Evolutionary conservation across 1,284 basidiomycete genomes (phyloP), one percentile per base, ranked within the genome.

Genomic region (Thelephora terrestris): DNA sequence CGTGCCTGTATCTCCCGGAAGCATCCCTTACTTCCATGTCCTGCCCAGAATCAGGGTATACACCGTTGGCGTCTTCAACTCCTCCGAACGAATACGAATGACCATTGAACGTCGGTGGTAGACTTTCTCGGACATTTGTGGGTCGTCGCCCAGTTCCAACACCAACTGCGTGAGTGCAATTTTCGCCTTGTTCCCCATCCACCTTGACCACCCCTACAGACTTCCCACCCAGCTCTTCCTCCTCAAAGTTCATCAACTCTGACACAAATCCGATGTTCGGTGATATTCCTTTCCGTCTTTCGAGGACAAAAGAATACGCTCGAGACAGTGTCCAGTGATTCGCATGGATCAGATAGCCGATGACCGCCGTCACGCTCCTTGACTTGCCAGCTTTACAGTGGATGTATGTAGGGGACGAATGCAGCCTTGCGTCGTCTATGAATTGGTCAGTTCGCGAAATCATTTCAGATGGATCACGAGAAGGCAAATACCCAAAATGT

Each of bases 231-330:
- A 94, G 74, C 60, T 92, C 89, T 57, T 82, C 75, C 61, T 95
- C 89, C 67, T 98, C 94, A 61, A 92, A 97, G 45, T 81, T 85
- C 92, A 98, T 97, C 39, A 98, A 75, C 66, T 97, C 94, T 12
- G 89, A 91, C 29, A 98, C 91, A 64, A 98, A 98, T 5, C 94
- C 94, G 55, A 99, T 97, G 63, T 98, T 98, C 7, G 95, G 94
- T n/a, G 87, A 92, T 56, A 97, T 93, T 55, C 87, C 90, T 55
- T 87, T 86, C 43, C 95, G 79, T 7, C 91, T 78, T 58, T 94
- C 91, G 37, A 90, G 75, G 20, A 98, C 94, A 61, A 91, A 94
- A 1, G 83, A 71, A 62, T 97, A 98, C 0, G 94, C 89, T 46
- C 81, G 81, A 25, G 89, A 86, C 45, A 98, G 76, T 7, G 91